phyloP scores from a whole-genome alignment of 345 rosid species.

The Physaria fendleri region DNA sequence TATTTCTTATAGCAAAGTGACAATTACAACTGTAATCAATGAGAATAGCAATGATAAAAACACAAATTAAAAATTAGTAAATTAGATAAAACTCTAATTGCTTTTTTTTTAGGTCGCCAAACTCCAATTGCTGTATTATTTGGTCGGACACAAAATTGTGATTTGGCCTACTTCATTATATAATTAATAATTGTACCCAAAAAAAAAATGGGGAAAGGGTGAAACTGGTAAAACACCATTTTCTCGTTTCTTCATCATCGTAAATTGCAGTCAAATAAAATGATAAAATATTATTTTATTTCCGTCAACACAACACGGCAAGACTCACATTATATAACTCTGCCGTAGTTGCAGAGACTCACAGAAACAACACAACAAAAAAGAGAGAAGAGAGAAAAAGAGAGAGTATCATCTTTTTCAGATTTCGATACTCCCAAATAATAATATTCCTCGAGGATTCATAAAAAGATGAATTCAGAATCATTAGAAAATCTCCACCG shows the following conservation, averaged over 20 bases:
- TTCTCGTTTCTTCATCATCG: conserved; percentile 16
- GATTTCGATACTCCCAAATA: not conserved
- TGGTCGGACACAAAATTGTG: not conserved
- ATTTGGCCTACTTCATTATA: not conserved
- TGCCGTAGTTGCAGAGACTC: not conserved
- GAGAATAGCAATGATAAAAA: no score
- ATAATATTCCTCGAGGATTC: not conserved
- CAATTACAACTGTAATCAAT: not conserved
- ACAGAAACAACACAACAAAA: not conserved
- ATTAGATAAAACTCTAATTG: not conserved
- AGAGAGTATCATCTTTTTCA: not conserved
- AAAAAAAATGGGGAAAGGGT: not conserved
- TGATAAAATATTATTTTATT: not conserved
- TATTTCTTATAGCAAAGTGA: not conserved
- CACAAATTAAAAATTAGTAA: not conserved
- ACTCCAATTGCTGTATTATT: not conserved
- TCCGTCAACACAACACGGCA: conserved; percentile 29
- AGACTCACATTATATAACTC: conserved; percentile 11
- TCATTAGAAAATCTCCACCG: conserved; percentile 27
- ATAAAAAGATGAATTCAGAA: conserved; percentile 23
- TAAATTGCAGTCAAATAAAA: not conserved
- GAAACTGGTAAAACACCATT: not conserved
- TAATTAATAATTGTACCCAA: not conserved
- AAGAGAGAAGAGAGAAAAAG: not conserved
- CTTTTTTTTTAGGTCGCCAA: no score